These are phyloP conservation scores for Skeletonema menzelii DNA, from an alignment of 108 stramenopile genomes.

Conservation along the genomic window DNA sequence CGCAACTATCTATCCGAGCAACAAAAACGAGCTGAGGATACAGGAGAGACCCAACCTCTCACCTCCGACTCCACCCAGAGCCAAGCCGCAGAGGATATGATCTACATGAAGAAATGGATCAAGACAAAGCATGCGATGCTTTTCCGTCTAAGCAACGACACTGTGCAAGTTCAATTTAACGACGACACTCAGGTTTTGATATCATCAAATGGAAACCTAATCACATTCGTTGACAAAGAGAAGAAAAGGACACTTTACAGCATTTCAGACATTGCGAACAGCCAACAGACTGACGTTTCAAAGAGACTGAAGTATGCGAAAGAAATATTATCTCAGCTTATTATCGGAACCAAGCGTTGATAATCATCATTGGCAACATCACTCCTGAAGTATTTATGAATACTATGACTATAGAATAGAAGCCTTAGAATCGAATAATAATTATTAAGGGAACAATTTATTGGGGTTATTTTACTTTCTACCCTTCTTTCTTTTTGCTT, in stretches of 20 bases:
- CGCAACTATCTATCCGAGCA: constrained; percentile 95
- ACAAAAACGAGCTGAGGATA: constrained; percentile 68
- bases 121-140: constrained; percentile 96
- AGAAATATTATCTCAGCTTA: constrained; percentile 89
- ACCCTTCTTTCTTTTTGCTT: constrained; percentile 13
- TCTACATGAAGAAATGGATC: constrained; percentile 97
- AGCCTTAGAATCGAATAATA: not conserved
- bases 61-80: constrained; percentile 18
- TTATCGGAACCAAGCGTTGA: constrained; percentile 51
- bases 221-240: constrained; percentile 92
- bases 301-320: constrained; percentile 93
- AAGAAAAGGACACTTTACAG: constrained; percentile 68
- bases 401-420: constrained; percentile 1
- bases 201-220: constrained; percentile 76
- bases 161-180: constrained; percentile 95
- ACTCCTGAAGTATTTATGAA: not conserved
- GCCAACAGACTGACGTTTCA: constrained; percentile 69
- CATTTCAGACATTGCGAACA: constrained; percentile 70
- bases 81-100: constrained; percentile 41
- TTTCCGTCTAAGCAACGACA: constrained; percentile 95
- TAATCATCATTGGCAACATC: not conserved
- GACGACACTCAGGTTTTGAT: constrained; percentile 93
- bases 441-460: not conserved
- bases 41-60: constrained; percentile 22
- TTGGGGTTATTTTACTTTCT: not conserved